Evolutionary conservation across 345 rosid genomes (phyloP).

Genomic region (Fremontodendron californicum): DNA sequence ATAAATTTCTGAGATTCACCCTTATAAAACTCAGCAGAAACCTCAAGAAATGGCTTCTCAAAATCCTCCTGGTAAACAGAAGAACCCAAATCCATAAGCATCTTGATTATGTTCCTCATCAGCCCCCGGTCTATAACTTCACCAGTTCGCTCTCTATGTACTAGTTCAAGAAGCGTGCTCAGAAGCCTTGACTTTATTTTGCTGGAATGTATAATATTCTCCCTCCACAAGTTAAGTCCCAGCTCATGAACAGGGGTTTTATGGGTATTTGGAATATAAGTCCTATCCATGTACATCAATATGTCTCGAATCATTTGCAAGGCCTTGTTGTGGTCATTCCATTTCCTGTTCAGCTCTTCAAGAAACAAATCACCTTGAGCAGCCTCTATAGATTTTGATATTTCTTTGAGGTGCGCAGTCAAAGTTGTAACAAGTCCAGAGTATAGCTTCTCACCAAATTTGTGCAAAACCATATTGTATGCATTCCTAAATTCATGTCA

Average conservation of each 20-base stretch:
- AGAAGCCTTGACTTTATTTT: slow-evolving; percentile 73
- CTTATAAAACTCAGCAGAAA: slow-evolving; percentile 84
- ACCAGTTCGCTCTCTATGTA: slow-evolving; percentile 71
- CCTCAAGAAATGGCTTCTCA: slow-evolving; percentile 87
- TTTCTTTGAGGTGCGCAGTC: slow-evolving; percentile 82
- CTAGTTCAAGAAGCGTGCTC: slow-evolving; percentile 79
- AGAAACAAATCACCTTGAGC: slow-evolving; percentile 88
- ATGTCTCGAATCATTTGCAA: slow-evolving; percentile 95
- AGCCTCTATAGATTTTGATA: slow-evolving; percentile 76
- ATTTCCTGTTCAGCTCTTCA: slow-evolving; percentile 90
- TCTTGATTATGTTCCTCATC: slow-evolving; percentile 85
- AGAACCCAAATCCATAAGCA: slow-evolving; percentile 93
- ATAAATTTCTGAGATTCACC: slow-evolving; percentile 89
- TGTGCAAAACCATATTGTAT: slow-evolving; percentile 96
- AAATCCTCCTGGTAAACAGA: slow-evolving; percentile 92
- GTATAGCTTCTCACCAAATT: slow-evolving; percentile 87
- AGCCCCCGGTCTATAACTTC: slow-evolving; percentile 87
- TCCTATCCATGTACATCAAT: slow-evolving; percentile 97
- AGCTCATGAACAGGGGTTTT: slow-evolving; percentile 89
- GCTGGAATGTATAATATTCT: slow-evolving; percentile 62
- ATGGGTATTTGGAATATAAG: slow-evolving; percentile 67
- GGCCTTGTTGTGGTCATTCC: slow-evolving; percentile 97
- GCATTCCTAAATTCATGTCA: slow-evolving; percentile 62
- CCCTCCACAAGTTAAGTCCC: slow-evolving; percentile 93
- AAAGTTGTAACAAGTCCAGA: slow-evolving; percentile 74